These are phyloP conservation scores for Choiromyces venosus DNA, from an alignment of 495 filamentous ascomycete genomes.

Conservation along the genomic window DNA sequence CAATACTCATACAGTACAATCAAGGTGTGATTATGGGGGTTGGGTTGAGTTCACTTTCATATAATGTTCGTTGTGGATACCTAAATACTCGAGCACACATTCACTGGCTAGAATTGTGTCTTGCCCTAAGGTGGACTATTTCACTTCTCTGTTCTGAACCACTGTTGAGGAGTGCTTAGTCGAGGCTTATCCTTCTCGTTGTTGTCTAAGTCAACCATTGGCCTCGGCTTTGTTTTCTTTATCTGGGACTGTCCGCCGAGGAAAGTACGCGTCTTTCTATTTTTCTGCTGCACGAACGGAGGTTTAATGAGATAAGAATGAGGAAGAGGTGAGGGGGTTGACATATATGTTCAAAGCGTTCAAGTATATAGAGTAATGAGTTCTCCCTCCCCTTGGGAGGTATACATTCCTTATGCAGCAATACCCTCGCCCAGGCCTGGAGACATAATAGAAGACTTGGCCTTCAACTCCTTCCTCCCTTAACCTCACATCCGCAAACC, in stretches of 20 bases:
- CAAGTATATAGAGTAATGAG: not conserved
- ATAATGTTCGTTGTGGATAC: not conserved
- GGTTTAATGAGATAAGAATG: constrained; percentile 3
- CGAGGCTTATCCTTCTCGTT: not conserved
- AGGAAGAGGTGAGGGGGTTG: not conserved
- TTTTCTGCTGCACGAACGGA: constrained; percentile 1
- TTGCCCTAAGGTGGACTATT: not conserved
- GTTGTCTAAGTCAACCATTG: not conserved
- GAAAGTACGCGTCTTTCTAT: not conserved
- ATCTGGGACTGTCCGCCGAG: not conserved
- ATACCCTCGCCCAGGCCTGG: not conserved
- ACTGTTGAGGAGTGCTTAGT: not conserved
- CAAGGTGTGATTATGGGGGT: not conserved
- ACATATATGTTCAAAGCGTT: not conserved
- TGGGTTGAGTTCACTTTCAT: not conserved
- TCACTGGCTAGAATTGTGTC: not conserved
- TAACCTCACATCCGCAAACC: not conserved
- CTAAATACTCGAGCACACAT: not conserved
- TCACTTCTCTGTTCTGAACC: not conserved
- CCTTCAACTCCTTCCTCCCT: not conserved
- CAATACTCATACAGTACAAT: too few species aligned
- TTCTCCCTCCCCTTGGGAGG: not conserved
- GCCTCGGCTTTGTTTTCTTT: not conserved
- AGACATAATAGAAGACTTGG: constrained; percentile 2
- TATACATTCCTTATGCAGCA: not conserved